phyloP scores from a whole-genome alignment of 1,284 basidiomycete species.

The Sanghuangporus sanghuang region DNA sequence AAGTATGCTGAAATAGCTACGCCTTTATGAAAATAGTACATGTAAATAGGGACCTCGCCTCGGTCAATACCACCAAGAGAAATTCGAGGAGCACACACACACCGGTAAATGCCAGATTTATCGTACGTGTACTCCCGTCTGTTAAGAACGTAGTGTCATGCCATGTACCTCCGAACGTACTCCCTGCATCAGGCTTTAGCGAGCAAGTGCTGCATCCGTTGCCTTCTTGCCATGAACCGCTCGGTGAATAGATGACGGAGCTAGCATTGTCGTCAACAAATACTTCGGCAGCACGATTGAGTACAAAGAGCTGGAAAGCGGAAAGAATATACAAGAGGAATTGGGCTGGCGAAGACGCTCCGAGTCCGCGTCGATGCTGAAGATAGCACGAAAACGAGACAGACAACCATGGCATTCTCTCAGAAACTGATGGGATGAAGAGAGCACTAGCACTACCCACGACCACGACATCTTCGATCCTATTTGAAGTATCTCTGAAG shows the following conservation, averaged over 20 bases:
- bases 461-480: no score
- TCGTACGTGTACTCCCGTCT: background rate
- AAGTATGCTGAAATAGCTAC: constrained; percentile 9
- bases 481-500: no score
- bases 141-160: constrained; percentile 13
- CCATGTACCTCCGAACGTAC: constrained; percentile 1
- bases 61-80: background rate
- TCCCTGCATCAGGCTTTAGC: background rate
- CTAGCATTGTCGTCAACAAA: constrained; percentile 33
- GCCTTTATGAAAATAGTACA: background rate
- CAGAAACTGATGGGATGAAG: no score
- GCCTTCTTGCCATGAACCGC: background rate
- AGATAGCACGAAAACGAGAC: no score
- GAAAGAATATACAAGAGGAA: background rate
- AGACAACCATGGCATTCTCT: no score
- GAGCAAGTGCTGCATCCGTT: background rate
- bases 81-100: background rate
- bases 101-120: constrained; percentile 9
- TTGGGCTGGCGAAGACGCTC: background rate
- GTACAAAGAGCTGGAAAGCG: background rate
- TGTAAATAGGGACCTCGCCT: background rate
- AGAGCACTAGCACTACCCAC: no score
- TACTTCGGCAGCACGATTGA: constrained; percentile 37
- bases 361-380: no score
- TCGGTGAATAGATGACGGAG: background rate